Percentiles rank a stretch among this genome's conserved stretches.
These are phyloP conservation scores for Aphanomyces cochlioides DNA, from an alignment of 352 stramenopile species.

Conservation along the genomic window DNA sequence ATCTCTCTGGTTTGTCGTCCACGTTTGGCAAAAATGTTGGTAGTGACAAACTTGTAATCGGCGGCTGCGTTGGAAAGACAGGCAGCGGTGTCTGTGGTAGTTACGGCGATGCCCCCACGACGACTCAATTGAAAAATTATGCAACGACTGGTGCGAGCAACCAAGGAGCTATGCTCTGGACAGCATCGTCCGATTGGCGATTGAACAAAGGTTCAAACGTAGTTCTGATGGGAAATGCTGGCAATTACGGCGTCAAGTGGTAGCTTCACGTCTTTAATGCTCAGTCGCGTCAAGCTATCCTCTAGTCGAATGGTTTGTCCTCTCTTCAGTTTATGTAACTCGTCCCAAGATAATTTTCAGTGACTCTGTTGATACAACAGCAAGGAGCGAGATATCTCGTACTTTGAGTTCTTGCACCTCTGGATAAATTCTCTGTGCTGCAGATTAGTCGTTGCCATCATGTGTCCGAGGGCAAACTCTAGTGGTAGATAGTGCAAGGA, in stretches of 20 bases:
- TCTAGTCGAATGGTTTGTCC: too few relatives aligned
- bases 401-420: not conserved
- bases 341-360: too few relatives aligned
- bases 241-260: slow-evolving; percentile 17
- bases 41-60: slow-evolving; percentile 9
- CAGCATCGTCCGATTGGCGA: not conserved
- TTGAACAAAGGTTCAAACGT: not conserved
- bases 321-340: too few relatives aligned
- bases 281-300: too few relatives aligned
- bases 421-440: too few relatives aligned
- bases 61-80: slow-evolving; percentile 5
- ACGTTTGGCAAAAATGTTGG: not conserved
- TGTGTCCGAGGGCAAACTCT: too few relatives aligned
- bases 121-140: not conserved
- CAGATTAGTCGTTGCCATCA: too few relatives aligned
- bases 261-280: not conserved
- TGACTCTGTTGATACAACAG: too few relatives aligned
- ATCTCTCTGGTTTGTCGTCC: not conserved
- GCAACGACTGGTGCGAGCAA: not conserved
- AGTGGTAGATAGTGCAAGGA: too few relatives aligned
- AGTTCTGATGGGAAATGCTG: slow-evolving; percentile 5
- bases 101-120: slow-evolving; percentile 5
- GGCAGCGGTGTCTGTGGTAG: slow-evolving; percentile 3
- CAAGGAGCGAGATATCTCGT: not conserved
- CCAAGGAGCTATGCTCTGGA: slow-evolving; percentile 22